Base-by-base conservation (phyloP, 23 red algal genomes). In the Agarophyton chilense region DNA sequence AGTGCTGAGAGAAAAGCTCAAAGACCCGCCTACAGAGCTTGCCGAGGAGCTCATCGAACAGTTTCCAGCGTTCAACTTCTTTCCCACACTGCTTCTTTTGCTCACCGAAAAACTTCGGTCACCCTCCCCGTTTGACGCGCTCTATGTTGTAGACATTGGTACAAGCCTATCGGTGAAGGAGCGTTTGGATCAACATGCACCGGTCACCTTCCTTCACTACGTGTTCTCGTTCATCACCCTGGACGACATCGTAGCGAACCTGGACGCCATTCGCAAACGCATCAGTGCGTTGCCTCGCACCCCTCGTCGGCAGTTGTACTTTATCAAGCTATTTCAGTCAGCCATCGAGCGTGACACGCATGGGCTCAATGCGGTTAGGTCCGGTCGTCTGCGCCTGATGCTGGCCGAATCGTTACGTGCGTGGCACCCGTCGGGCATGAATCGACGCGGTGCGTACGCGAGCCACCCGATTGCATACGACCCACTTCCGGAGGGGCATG, bases 351-450 rank as follows among this genome's bases (percentile, higher is more conserved):
- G 83, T 7, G 83, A 88, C 31, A 39, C 32, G 38, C 50, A 53
- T 34, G 83, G 83, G 29, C 67, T 47, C 32, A 67, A 88, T 65
- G 58, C 83, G 13, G 25, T 88, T 6, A 35, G 64, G 10, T 58
- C 49, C 31, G 83, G 83, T 39, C 64, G 66, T 34, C 51, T 88
- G 2, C 64, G 47, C 29, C 67, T 88, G 8, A 49, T 88, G 35
- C 62, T 88, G 7, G 83, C 83, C 2, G 83, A 62, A 53, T 73
- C 83, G 18, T 32, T 75, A 31, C 83, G 58, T 3, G 83, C 67
- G 8, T 88, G 83, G 83, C 83, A 88, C 31, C 83, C 83, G 28
- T 88, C 83, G 29, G 83, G 66, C 62, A 73, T 88, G 67, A 88
- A 88, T 40, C 64, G 83, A 2, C 43, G 83, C 10, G 83, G 67